Evolutionary conservation across 2,329 filamentous ascomycete genomes (phyloP).

Genomic region (Beauveria rudraprayagi): DNA sequence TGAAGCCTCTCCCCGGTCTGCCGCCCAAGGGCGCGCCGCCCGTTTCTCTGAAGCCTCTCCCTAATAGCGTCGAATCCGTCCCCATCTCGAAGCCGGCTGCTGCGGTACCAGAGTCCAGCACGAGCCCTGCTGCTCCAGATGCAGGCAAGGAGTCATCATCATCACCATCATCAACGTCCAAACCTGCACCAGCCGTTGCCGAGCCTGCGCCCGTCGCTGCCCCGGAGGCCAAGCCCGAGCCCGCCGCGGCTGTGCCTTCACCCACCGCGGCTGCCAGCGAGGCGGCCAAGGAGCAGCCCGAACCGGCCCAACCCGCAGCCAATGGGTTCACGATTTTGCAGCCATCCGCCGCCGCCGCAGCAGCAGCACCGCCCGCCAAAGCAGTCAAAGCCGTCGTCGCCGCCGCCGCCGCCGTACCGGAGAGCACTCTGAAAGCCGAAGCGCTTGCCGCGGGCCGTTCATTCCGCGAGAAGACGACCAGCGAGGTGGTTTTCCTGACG

Average conservation of each 20-base stretch:
- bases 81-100: background rate
- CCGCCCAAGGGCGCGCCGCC: background rate
- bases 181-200: background rate
- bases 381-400: background rate
- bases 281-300: background rate
- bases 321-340: background rate
- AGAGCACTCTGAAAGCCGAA: background rate
- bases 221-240: background rate
- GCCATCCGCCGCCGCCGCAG: background rate
- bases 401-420: too few relatives aligned
- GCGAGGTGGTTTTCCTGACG: background rate
- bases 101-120: background rate
- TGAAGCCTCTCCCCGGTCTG: constrained; percentile 10
- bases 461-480: background rate
- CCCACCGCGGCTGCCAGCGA: background rate
- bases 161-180: background rate
- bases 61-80: background rate
- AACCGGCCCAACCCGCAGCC: background rate
- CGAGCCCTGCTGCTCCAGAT: background rate
- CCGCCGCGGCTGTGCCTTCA: background rate
- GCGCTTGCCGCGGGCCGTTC: background rate
- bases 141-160: background rate
- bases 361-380: background rate
- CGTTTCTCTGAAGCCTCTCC: constrained; percentile 7
- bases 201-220: background rate